A percentile compares a stretch with the other conserved stretches of the same genome.
phyloP scores from a whole-genome alignment of 2,329 filamentous ascomycete genomes.

The Paracoccidioides lutzii region DNA sequence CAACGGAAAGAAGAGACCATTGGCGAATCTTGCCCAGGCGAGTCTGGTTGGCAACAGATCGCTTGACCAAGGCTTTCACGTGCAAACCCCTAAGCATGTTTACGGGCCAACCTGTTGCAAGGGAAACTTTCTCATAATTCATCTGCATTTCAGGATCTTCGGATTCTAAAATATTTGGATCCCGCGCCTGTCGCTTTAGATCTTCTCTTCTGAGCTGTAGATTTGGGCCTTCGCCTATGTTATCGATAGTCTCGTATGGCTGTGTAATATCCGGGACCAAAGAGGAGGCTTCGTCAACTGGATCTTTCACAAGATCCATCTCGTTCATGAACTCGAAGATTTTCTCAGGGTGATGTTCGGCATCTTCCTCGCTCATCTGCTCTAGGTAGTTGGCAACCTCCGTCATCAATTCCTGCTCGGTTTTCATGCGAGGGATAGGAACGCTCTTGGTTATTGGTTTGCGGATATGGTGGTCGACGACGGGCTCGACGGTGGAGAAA shows the following conservation, averaged over 20 bases:
- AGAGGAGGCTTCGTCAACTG: conserved; percentile 37
- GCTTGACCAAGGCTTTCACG: conserved; percentile 59
- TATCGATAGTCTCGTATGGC: conserved; percentile 23
- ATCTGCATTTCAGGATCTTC: conserved; percentile 11
- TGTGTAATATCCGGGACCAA: conserved; percentile 41
- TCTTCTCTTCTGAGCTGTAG: conserved; percentile 7
- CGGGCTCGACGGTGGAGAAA: conserved; percentile 61
- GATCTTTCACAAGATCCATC: conserved; percentile 38
- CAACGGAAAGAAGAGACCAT: conserved; percentile 62
- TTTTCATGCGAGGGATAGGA: conserved; percentile 48
- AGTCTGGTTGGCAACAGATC: conserved; percentile 80
- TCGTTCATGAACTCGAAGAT: conserved; percentile 34
- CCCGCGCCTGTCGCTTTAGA: neutral
- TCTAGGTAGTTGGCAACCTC: conserved; percentile 40
- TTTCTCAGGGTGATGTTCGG: conserved; percentile 35
- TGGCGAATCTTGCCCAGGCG: conserved; percentile 85
- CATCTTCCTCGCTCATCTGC: conserved; percentile 9
- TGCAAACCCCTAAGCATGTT: conserved; percentile 41
- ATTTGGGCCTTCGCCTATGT: conserved; percentile 15
- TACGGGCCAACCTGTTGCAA: conserved; percentile 43
- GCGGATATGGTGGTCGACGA: conserved; percentile 58
- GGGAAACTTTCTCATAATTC: conserved; percentile 36
- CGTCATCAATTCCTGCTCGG: conserved; percentile 39
- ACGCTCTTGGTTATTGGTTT: conserved; percentile 39
- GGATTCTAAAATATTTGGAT: conserved; percentile 13